Base-by-base conservation (phyloP, 2,329 filamentous ascomycete genomes). In the Alternaria hordeiaustralica region DNA sequence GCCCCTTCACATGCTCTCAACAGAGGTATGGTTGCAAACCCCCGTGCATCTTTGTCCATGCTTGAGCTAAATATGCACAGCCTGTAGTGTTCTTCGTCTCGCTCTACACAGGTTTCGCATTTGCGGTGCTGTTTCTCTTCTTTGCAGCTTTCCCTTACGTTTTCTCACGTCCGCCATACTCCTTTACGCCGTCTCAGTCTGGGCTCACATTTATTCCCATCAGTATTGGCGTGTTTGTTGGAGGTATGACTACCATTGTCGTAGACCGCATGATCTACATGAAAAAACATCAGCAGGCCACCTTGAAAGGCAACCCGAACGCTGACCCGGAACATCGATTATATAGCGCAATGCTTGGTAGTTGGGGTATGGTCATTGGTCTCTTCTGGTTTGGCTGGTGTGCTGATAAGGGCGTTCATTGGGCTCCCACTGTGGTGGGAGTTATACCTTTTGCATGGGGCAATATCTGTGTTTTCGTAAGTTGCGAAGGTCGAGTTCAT, bases 371-470 rank as follows among this genome's bases (percentile, higher is more conserved):
- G 7, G 86, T 87, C 1, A 55, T 86, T 0, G 84, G 84, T 0
- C 72, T 90, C 10, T 89, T 89, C 70, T 88, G 87, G 86, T 88
- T 88, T 66, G 87, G 83, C 1, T 90, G 88, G 88, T 84, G 85
- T 2, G 84, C 85, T 0, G 75, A 80, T 5, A 61, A 67, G 1
- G 79, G 79, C 7, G 72, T 85, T 2, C 82, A 82, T 4, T 89
- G 87, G 85, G 84, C 82, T 0, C 36, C 58, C 2, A 82, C 83
- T 21, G 83, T 84, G 0, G 74, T 85, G 0, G 84, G 86, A 5
- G 85, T 87, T 8, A 78, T 88, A 3, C 80, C 85, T 0, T 89
- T 90, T 69, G 86, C 86, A 0, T 88, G 85, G 83, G 88, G 87
- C 2, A 89, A 89, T 67, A 75, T 89, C 1, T 87, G 84, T 63